Evolutionary conservation across 208 protist genomes (phyloP), one percentile per base, ranked within the genome.

Genomic region (Trypanosoma theileri): DNA sequence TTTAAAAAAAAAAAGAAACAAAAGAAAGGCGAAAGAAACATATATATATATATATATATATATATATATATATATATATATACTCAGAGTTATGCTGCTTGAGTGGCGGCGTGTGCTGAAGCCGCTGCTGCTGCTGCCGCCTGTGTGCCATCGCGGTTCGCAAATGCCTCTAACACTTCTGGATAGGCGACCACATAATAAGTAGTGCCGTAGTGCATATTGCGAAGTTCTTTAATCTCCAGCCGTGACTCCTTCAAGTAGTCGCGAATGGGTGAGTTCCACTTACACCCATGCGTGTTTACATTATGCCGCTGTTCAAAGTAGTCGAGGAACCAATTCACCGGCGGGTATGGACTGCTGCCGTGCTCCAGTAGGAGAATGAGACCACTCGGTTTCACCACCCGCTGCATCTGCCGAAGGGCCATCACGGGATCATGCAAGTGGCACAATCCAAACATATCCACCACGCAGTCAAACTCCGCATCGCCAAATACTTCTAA

Each of bases 371-470:
- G 77, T 57, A 97, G 76, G 41, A 97, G 60, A 66, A 97, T 94
- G 64, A 92, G 83, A 19, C 93, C 93, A 68, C 78, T 93, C 26
- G 86, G 84, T 66, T 96, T 97, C 51, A 93, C 82, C 42, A 97
- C 87, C 10, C 89, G 81, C 75, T 93, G 86, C 91, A 96, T 95
- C 77, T 97, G 88, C 3, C 84, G 82, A 35, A 97, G 77, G 19
- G 85, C 88, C 84, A 87, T 92, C 52, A 92, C 86, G 24, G 93
- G 93, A 75, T 96, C 89, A 64, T 92, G 82, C n/a, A 95, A 72
- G 53, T 91, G 84, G 62, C 93, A 97, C 24, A 97, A 80, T 16
- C 93, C 93, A 69, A 95, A 97, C 86, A 93, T 95, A 79, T 97
- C 93, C 40, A 96, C 86, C 7, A 95, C 73, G 66, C 85, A 93